Percentiles rank a stretch among this genome's conserved stretches.
phyloP scores from a whole-genome alignment of 108 stramenopile genomes.

The Nannochloropsis salina region DNA sequence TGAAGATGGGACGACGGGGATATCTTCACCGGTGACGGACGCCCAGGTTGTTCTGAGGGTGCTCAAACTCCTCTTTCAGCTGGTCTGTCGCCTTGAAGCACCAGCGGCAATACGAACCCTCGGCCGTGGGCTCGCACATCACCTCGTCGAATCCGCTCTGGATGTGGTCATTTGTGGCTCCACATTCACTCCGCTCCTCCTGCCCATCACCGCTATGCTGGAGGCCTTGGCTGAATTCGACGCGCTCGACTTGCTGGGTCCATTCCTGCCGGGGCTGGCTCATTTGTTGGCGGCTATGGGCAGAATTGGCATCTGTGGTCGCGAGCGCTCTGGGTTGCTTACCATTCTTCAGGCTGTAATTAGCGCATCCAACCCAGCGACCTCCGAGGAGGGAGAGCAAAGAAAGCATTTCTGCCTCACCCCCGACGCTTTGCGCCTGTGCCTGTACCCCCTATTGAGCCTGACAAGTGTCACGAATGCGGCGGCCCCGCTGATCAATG shows the following conservation, averaged over 20 bases:
- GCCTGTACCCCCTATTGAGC: background rate
- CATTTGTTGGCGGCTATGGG: conserved; percentile 8
- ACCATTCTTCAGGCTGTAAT: background rate
- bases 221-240: background rate
- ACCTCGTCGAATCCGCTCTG: conserved; percentile 19
- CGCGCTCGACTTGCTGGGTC: background rate
- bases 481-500: background rate
- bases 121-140: background rate
- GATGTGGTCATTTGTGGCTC: conserved; percentile 3
- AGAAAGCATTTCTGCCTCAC: background rate
- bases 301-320: conserved; percentile 4
- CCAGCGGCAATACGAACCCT: background rate
- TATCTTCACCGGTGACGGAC: background rate
- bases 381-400: background rate
- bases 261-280: background rate
- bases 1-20: background rate
- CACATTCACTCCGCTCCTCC: background rate
- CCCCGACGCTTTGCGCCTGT: background rate
- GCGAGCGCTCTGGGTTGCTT: background rate
- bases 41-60: background rate
- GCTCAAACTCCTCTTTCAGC: background rate
- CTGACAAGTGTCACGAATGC: background rate
- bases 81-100: background rate
- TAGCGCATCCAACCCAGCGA: background rate
- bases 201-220: conserved; percentile 16